Base-by-base conservation (phyloP, 2,329 filamentous ascomycete genomes). In the Tolypocladium inflatum region DNA sequence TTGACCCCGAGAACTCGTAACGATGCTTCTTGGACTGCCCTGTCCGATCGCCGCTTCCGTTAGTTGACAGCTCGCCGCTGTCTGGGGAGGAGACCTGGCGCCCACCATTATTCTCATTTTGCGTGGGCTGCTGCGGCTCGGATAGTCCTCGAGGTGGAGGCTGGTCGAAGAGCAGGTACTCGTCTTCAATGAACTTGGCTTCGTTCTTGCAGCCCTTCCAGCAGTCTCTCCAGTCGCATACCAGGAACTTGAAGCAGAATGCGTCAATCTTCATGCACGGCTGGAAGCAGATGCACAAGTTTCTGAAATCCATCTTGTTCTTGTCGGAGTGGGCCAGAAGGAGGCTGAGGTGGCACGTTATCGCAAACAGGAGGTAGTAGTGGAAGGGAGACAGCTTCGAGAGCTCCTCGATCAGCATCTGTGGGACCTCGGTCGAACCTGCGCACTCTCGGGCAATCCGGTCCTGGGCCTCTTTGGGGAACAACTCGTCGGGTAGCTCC, bases 221-320 rank as follows among this genome's bases (percentile, higher is more conserved):
- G 76, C 93, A 97, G 65, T 95, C 88, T 65, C 91, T 87, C 93
- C 93, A 97, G 70, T 97, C 89, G 68, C 91, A 90, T 23, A 97
- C 92, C 15, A 97, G 80, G 63, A 96, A 97, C 67, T 92, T 91
- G 80, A 97, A 97, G 71, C 91, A 95, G 71, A 93, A 95, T 1
- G 87, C 87, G 67, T 97, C 93, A 59, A 97, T 94, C 74, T 93
- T 96, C 83, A 97, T 91, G 73, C 91, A 96, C 4, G 93, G 93
- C 73, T 96, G 91, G 73, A 97, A 97, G 76, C 93, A 97, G 65
- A 97, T 96, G 75, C 91, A 96, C 30, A 97, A 78, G 64, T 97
- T 97, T 68, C 90, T 86, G 70, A 93, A 96, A 70, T 96, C 91
- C 93, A 97, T 97, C 77, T 96, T 96, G 81, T 97, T 97, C 78